Percentiles rank a stretch among this genome's conserved stretches.
Evolutionary conservation across 1,139 yeast genomes (phyloP).

Genomic region (Taiozyma onychis): DNA sequence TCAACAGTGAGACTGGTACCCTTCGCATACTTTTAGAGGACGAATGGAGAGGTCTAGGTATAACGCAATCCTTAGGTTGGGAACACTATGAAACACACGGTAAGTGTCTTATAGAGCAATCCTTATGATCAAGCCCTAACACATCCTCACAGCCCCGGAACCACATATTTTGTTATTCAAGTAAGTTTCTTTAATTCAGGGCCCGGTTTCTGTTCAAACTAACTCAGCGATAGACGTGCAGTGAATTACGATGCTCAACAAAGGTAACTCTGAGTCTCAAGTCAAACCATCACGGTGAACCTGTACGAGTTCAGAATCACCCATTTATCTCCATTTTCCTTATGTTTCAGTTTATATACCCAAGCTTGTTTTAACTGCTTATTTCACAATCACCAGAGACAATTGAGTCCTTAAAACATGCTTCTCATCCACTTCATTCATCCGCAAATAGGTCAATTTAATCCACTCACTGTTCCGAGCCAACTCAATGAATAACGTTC

Average conservation of each 20-base stretch:
- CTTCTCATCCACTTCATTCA: not conserved
- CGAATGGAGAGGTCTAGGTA: constrained; percentile 98
- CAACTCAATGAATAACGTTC: not conserved
- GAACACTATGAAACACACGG: constrained; percentile 94
- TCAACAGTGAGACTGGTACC: constrained; percentile 93
- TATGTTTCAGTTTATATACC: not conserved
- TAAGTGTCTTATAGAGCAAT: constrained; percentile 8
- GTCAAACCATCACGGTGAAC: not conserved
- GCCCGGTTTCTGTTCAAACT: not conserved
- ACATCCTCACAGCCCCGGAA: constrained; percentile 60
- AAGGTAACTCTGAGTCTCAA: constrained; percentile 1
- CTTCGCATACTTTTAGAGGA: constrained; percentile 86
- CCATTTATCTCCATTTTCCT: not conserved
- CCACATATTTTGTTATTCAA: constrained; percentile 94
- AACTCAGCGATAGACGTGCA: constrained; percentile 17
- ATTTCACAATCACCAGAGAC: not conserved
- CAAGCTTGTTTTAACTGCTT: not conserved
- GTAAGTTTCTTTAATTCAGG: constrained; percentile 13
- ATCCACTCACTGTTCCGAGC: not conserved
- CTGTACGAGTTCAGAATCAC: not conserved
- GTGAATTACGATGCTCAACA: constrained; percentile 21
- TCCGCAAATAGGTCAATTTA: not conserved
- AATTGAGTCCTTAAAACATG: not conserved
- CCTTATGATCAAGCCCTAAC: not conserved
- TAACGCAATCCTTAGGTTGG: constrained; percentile 98